Conservation (phyloP, 1,139 yeast species). For the Pichia sp. region DNA sequence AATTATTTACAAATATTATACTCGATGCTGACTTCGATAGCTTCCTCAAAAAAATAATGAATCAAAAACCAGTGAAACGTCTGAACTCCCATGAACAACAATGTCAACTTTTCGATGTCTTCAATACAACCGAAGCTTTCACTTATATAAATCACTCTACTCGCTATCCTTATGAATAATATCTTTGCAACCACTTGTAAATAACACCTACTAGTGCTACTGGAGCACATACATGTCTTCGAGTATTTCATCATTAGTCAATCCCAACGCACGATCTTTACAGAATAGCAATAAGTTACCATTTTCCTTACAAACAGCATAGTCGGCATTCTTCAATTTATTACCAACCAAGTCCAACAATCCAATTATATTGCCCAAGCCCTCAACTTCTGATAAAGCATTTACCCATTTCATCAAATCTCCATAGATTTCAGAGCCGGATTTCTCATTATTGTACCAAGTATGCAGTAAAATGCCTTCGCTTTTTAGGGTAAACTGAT, state of each 20-base stretch:
- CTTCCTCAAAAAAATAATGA: no score
- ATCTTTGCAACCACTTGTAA: no score
- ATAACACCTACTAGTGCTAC: no score
- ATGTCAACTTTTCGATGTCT: not conserved
- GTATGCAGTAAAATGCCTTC: conserved; percentile 26
- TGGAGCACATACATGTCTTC: conserved; percentile 37
- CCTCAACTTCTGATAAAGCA: conserved; percentile 33
- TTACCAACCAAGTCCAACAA: conserved; percentile 42
- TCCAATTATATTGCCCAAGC: conserved; percentile 46
- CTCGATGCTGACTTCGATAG: no score
- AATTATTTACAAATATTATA: no score
- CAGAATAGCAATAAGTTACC: conserved; percentile 51
- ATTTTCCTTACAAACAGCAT: conserved; percentile 54
- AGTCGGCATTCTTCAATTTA: conserved; percentile 40
- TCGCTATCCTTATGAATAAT: no score
- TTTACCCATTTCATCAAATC: conserved; percentile 37
- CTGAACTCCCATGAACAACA: no score
- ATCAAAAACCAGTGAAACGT: no score
- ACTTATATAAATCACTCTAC: not conserved
- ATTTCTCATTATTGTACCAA: conserved; percentile 23
- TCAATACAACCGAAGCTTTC: not conserved
- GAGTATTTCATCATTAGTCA: conserved; percentile 32
- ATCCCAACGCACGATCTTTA: conserved; percentile 49
- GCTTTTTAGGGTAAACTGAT: conserved; percentile 29
- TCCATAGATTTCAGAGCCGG: conserved; percentile 29